Evolutionary conservation across 495 filamentous ascomycete genomes (phyloP), one percentile per base, ranked within the genome.

Genomic region (Aspergillus hancockii): DNA sequence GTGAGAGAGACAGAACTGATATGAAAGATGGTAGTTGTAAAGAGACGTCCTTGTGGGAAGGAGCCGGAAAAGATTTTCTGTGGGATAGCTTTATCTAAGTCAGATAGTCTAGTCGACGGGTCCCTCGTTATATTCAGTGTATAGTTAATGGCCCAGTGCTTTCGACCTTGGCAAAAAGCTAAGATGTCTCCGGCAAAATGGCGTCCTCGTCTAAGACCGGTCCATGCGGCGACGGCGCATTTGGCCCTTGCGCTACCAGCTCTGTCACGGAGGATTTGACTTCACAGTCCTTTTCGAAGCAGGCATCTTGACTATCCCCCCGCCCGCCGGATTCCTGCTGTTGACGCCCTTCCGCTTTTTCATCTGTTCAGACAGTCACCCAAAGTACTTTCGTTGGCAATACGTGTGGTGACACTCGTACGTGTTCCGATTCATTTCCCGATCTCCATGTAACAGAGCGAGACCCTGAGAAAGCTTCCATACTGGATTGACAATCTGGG

Each of bases 231-330:
- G 59, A 65, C 40, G 43, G 25, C 40, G 30, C 28, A 54, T 64
- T 64, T 51, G 64, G 64, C 7, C 61, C 64, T 12, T 25, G 59
- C 16, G 52, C 64, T 16, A 13, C 32, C 13, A 54, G 31, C 18
- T 61, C 68, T 80, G 72, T 61, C 61, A 69, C 60, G 67, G 71
- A 58, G 64, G 66, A 50, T 77, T 87, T 63, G 81, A 85, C 50
- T 85, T 83, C 58, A 84, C 79, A 16, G 60, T 80, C n/a, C 59
- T 73, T 25, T 83, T 83, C 52, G 75, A 84, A 65, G 69, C 79
- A 32, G 66, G 64, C 13, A 71, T 84, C 30, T 70, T 83, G 46
- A 73, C 73, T 21, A 71, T 84, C 21, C 55, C 76, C 0, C 80
- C 80, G 0, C 66, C 69, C 7, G 25, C 77, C 18, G 66, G 80